Evolutionary conservation across 1,284 basidiomycete species (phyloP), one percentile per base, ranked within the genome.

Genomic region (Ceratobasidium sp.): DNA sequence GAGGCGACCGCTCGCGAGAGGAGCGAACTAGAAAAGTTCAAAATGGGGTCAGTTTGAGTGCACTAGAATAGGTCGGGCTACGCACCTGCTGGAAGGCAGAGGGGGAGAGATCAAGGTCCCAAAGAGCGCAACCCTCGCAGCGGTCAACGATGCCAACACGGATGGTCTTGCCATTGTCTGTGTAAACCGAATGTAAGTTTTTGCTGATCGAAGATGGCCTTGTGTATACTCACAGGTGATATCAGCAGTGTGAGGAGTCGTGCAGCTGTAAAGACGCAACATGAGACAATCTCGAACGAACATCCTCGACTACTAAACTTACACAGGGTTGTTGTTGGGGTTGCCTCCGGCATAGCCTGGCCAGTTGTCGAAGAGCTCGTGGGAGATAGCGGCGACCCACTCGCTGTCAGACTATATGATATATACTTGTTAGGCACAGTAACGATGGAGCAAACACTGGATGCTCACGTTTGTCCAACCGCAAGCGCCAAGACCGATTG

Each of bases 291-390:
- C 28, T 39, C 3, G 41, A 23, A 36, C n/a, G 30, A 14, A 18
- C n/a, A 8, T 18, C 26, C 28, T 10, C 4, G 23, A 45, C 43
- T 8, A 45, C 9, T n/a, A n/a, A 36, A 34, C 62, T 65, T 52
- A 65, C 62, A 52, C 46, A 36, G 62, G 62, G 62, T 65, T 65
- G 57, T 71, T 71, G 55, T 71, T 71, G 30, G 67, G 67, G 67
- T 70, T 70, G 14, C 53, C 55, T 30, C 67, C 65, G 26, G 67
- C 43, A 26, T 70, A 70, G n/a, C 67, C 67, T 18, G 67, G 53
- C 36, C 45, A 70, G 55, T 59, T 59, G 67, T 70, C 67, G 28
- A 57, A 71, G n/a, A 60, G 23, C 45, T 71, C 67, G 43, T 60
- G 67, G n/a, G 67, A 71, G 45, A 71, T 71, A 2, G 67, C 67